Evolutionary conservation across 345 rosid species (phyloP), one percentile per base, ranked within the genome.

Genomic region (Eucalyptus grandis): DNA sequence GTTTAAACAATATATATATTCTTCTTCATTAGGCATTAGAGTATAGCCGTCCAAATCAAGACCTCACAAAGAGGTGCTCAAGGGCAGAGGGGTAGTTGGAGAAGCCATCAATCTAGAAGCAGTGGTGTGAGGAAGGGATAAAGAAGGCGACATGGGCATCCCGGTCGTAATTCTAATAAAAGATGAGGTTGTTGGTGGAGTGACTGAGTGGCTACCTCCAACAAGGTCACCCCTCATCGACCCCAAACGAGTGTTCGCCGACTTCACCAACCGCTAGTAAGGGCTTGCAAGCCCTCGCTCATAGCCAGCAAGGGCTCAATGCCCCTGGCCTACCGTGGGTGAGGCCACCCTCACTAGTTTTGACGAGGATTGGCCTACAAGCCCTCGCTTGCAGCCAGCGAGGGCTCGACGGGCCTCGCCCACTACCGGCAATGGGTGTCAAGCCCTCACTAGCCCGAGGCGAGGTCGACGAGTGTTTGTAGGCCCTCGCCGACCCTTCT

Each of bases 221-320:
- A 1, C 5, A 0, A 53, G 58, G 58, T 21, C 58, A 53, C 26
- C 58, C 58, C 1, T 53, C 10, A 4, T 11, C 2, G 0, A 2
- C 58, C 58, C 10, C 2, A 19, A 1, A 0, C 0, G 1, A 53
- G 58, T 7, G 24, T 53, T 53, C 10, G 1, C 24, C 24, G 1
- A 19, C 58, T 53, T 53, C 4, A 5, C 24, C 58, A 53, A 53
- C 5, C 9, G 1, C 58, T 53, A 53, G 24, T 53, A 53, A 53
- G 58, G 58, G 2, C 26, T 8, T 53, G 0, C 10, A 19, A 53
- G 56, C 24, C 24, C 1, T 53, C 2, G 2, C 2, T 53, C 24
- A 53, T 1, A 53, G 24, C 56, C 5, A 53, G 2, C 56, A 53
- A 53, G 24, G 58, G 58, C 24, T 53, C 58, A 53, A 53, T 19